Percentiles rank a stretch among this genome's conserved stretches.
These are phyloP conservation scores for Solanum sitiens DNA, from an alignment of 257 asterid species.

Conservation along the genomic window DNA sequence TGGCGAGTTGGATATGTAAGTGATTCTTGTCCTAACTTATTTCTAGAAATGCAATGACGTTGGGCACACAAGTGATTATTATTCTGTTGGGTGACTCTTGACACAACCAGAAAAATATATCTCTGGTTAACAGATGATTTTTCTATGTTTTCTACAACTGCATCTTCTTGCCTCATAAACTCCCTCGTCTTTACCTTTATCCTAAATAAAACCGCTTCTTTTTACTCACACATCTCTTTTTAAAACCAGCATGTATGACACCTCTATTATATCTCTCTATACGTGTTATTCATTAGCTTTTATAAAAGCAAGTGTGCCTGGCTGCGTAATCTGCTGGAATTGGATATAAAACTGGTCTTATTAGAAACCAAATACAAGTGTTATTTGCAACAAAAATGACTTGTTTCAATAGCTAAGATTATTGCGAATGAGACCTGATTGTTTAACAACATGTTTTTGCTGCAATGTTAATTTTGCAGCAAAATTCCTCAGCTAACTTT, in stretches of 20 bases:
- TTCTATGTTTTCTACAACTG: not conserved
- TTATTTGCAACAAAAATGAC: not conserved
- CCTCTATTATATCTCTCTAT: not conserved
- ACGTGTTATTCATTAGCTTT: not conserved
- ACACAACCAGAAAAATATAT: not conserved
- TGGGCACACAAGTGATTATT: not conserved
- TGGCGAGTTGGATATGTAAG: constrained; percentile 99
- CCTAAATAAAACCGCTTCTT: not conserved
- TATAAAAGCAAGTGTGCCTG: not conserved
- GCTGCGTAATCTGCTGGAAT: not conserved
- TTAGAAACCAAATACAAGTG: not conserved
- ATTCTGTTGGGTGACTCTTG: not conserved
- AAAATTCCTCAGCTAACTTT: not conserved
- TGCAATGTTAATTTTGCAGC: not conserved
- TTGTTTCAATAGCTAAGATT: not conserved
- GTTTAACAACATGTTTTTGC: not conserved
- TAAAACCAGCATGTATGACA: not conserved
- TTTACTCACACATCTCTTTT: not conserved
- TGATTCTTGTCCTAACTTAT: not conserved
- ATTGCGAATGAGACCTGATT: not conserved
- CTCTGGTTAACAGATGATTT: not conserved
- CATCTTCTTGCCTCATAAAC: not conserved
- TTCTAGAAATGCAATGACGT: not conserved
- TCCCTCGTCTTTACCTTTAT: not conserved
- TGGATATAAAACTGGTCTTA: not conserved